Evolutionary conservation across 2,329 filamentous ascomycete species (phyloP), one percentile per base, ranked within the genome.

Genomic region (Talaromyces sp.): DNA sequence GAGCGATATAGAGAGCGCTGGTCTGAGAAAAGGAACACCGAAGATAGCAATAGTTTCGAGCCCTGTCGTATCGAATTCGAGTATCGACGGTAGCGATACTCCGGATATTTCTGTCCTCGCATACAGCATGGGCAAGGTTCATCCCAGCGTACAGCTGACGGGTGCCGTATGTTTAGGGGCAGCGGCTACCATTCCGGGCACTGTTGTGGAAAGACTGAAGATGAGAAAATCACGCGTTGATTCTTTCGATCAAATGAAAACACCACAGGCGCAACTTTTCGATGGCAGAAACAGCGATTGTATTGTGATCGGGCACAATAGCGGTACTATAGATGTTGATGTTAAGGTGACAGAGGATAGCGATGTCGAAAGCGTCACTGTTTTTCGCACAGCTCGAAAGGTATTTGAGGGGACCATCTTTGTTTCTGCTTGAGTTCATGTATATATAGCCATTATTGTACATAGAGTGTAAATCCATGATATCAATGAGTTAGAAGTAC

Each of bases 21-120:
- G 76, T 0, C 76, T 75, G 1, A 80, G 80, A 7, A 81, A 83
- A 1, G 81, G 82, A 3, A 86, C 85, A 5, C 87, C 88, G 0
- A 88, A 89, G 69, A 85, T 89, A 59, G 85, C 82, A 2, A 77
- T 87, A 27, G 76, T 86, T 0, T 83, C 80, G 19, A 58, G n/a
- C 22, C 43, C 52, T 3, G 31, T 27, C 6, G 13, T 31, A 14
- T 31, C 47, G 8, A 9, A 50, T 22, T 22, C 52, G 16, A 56
- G 11, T n/a, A 19, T 47, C 8, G 11, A 45, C 31, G 11, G 22
- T 31, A 16, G 24, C 11, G 24, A 31, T 31, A 16, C 14, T 47
- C 68, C 13, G 73, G 81, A 73, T 62, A 59, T 73, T 13, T 19
- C 67, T 3, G 68, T 74, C 1, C 65, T 68, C 3, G 64, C 72